A percentile compares a stretch with the other conserved stretches of the same genome.
Evolutionary conservation across 2,329 filamentous ascomycete species (phyloP).

Genomic region (Ilyonectria mors-panacis): DNA sequence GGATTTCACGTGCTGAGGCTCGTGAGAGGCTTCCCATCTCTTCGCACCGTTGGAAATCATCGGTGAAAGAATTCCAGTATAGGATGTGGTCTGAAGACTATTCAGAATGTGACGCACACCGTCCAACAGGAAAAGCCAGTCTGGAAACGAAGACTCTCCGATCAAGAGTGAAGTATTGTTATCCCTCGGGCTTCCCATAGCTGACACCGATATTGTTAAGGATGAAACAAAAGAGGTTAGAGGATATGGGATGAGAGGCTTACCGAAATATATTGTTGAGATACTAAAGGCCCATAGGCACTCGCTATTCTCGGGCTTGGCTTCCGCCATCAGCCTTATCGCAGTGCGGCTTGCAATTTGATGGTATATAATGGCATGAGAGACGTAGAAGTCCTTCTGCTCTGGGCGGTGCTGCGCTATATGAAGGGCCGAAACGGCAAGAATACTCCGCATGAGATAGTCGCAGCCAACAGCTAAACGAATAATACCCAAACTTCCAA

Average conservation of each 20-base stretch:
- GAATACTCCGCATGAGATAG: slow-evolving; percentile 6
- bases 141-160: neutral
- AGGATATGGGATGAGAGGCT: neutral
- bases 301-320: neutral
- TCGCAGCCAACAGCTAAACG: neutral
- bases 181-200: neutral
- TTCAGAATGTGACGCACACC: neutral
- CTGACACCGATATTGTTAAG: neutral
- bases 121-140: neutral
- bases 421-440: slow-evolving; percentile 5
- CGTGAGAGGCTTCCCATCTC: neutral
- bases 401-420: slow-evolving; percentile 3
- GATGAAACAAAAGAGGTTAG: neutral
- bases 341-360: neutral
- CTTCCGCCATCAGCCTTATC: neutral
- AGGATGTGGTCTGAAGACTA: neutral
- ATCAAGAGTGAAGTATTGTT: neutral
- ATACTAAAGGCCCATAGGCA: neutral
- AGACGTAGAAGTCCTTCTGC: neutral
- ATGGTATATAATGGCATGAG: slow-evolving; percentile 3
- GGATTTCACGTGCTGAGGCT: neutral
- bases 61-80: neutral
- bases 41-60: neutral
- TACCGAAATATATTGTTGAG: slow-evolving; percentile 4
- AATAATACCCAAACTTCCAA: neutral